Evolutionary conservation across 2,329 filamentous ascomycete species (phyloP).

Genomic region (Knufia fluminis): DNA sequence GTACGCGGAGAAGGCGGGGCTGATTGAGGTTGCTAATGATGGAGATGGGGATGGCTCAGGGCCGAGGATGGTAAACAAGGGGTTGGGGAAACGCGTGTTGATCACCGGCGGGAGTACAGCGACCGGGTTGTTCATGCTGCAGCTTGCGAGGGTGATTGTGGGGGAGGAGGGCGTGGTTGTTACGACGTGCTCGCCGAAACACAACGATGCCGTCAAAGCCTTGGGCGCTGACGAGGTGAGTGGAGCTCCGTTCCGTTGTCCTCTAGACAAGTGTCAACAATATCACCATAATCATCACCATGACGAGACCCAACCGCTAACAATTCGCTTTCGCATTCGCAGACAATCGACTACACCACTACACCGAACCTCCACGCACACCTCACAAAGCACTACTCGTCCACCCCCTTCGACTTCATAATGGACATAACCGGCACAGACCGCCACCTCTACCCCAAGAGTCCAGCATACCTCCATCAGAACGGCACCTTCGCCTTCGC

Average conservation of each 20-base stretch:
- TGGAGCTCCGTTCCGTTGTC: too few species aligned
- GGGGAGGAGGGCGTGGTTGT: conserved; percentile 8
- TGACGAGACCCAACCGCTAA: too few species aligned
- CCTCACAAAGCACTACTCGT: conserved; percentile 8
- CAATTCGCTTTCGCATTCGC: neutral
- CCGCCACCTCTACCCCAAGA: conserved; percentile 6
- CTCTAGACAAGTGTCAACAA: too few species aligned
- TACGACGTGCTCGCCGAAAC: conserved; percentile 9
- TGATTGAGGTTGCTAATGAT: neutral
- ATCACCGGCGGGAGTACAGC: conserved; percentile 9
- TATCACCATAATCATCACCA: neutral
- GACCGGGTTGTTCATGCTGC: conserved; percentile 8
- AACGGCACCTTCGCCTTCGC: conserved; percentile 10
- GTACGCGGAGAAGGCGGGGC: conserved; percentile 1
- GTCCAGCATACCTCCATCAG: conserved; percentile 10
- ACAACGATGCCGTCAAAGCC: conserved; percentile 5
- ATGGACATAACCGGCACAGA: conserved; percentile 11
- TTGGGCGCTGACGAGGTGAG: conserved; percentile 14
- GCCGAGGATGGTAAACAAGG: neutral
- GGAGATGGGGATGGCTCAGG: neutral
- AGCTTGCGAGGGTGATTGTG: conserved; percentile 8
- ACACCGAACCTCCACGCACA: conserved; percentile 8
- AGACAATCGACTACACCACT: conserved; percentile 10
- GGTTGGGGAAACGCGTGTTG: conserved; percentile 10
- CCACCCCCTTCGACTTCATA: conserved; percentile 9